A percentile compares a stretch with the other conserved stretches of the same genome.
Conservation (phyloP, 2,329 filamentous ascomycete genomes). For the Ceratocystis variospora region DNA sequence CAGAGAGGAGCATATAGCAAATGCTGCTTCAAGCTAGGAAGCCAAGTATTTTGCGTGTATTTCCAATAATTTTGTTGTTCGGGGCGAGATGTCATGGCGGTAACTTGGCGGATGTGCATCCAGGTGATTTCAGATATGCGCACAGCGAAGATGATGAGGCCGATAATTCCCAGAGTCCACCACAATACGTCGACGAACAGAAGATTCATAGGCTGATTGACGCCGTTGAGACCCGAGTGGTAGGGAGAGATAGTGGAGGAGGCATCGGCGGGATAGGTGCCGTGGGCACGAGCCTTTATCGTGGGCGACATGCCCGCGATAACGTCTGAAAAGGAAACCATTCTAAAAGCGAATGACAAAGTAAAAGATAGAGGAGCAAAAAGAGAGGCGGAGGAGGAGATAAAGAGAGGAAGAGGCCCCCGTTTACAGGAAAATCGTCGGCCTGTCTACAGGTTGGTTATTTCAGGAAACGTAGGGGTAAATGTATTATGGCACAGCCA, state of each 20-base stretch:
- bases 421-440: background rate
- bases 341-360: background rate
- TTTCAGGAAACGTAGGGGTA: background rate
- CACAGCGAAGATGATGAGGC: conserved; percentile 38
- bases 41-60: conserved; percentile 42
- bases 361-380: background rate
- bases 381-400: conserved; percentile 5
- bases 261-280: conserved; percentile 22
- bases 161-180: conserved; percentile 46
- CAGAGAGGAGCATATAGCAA: conserved; percentile 47
- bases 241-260: conserved; percentile 42
- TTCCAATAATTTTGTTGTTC: conserved; percentile 47
- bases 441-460: background rate
- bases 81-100: conserved; percentile 40
- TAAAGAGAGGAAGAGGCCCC: background rate
- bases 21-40: conserved; percentile 48
- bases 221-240: conserved; percentile 43
- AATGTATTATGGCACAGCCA: conserved; percentile 7
- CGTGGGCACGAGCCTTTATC: conserved; percentile 23
- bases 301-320: conserved; percentile 24
- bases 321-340: conserved; percentile 5
- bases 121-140: conserved; percentile 41
- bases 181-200: conserved; percentile 44
- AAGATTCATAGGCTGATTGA: conserved; percentile 45
- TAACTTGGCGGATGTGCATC: conserved; percentile 44